Evolutionary conservation across 441 rosid genomes (phyloP), one percentile per base, ranked within the genome.

Genomic region (Adansonia gregorii): DNA sequence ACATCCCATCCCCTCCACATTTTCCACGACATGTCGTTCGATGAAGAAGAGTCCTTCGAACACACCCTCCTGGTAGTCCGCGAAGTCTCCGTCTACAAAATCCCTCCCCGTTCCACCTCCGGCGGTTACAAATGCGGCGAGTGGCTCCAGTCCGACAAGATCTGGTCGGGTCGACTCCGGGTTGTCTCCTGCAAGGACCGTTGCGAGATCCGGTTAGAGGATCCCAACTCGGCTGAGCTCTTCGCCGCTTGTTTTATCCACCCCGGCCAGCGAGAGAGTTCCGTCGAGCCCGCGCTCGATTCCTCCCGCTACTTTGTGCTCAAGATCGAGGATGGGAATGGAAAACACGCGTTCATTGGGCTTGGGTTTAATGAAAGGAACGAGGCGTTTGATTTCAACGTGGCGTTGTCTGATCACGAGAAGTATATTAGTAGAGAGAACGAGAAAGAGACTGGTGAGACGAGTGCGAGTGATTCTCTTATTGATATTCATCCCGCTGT

Each of bases 351-450:
- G 15, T 61, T 61, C 11, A 61, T 61, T 43, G 99, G 99, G 41
- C 82, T 96, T 24, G 99, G 99, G 14, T 96, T 96, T 73, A 60
- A 86, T 17, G 99, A 96, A 84, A 84, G 99, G 83, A 96, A 96
- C 67, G 99, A 96, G 76, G 99, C 99, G n/a, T 96, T 94, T 76
- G 99, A 96, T 92, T 96, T 96, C 89, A 96, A 96, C 74, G 99
- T 96, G 6, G 98, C 99, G 0, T 85, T 96, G 77, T 96, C 99
- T 73, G 98, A 94, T 90, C 98, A 94, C 78, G 97, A 94, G 69
- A 96, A 93, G 89, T 90, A 94, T 45, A 90, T 92, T n/a, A 89
- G 86, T 80, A 88, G 98, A 83, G 97, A 92, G 80, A 78, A 77
- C 43, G 98, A 93, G 84, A 92, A 90, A 79, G 97, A 94, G 87